phyloP scores from a whole-genome alignment of 2,329 filamentous ascomycete species.

The Grosmannia huntii region DNA sequence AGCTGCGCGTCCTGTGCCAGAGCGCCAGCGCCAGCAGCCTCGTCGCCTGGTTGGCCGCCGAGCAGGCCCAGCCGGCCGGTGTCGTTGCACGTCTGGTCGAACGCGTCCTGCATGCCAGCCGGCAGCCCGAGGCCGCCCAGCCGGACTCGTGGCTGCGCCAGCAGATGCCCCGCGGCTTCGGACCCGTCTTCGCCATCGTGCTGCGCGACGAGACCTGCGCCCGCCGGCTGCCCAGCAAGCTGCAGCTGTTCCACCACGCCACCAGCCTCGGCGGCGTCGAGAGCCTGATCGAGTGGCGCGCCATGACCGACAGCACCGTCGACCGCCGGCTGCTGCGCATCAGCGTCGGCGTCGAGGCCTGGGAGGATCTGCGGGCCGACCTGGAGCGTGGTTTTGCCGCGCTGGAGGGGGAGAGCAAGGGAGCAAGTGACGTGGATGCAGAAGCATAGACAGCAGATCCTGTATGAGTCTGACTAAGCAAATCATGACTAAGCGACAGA shows the following conservation, averaged over 20 bases:
- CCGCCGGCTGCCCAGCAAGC: slow-evolving; percentile 58
- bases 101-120: slow-evolving; percentile 56
- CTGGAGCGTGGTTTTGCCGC: slow-evolving; percentile 52
- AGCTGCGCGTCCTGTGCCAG: slow-evolving; percentile 69
- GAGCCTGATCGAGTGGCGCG: slow-evolving; percentile 91
- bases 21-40: slow-evolving; percentile 55
- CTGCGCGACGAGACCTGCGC: slow-evolving; percentile 51
- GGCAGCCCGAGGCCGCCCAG: slow-evolving; percentile 53
- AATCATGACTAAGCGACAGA: neutral
- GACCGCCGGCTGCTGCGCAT: slow-evolving; percentile 64
- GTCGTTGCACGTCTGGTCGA: slow-evolving; percentile 33
- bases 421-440: too few relatives aligned
- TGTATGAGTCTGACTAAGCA: neutral
- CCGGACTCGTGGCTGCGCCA: slow-evolving; percentile 57
- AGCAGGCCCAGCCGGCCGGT: slow-evolving; percentile 30
- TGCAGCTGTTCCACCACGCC: slow-evolving; percentile 82
- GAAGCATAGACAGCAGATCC: neutral
- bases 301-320: slow-evolving; percentile 67
- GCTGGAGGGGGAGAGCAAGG: slow-evolving; percentile 21
- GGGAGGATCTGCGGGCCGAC: slow-evolving; percentile 73
- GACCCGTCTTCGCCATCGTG: slow-evolving; percentile 72
- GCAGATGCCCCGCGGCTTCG: slow-evolving; percentile 89
- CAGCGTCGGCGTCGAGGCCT: slow-evolving; percentile 76
- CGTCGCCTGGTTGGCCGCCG: slow-evolving; percentile 55
- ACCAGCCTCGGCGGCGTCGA: slow-evolving; percentile 91